Conservation (phyloP, 129 eudicot genomes). For the Lactuca sativa region DNA sequence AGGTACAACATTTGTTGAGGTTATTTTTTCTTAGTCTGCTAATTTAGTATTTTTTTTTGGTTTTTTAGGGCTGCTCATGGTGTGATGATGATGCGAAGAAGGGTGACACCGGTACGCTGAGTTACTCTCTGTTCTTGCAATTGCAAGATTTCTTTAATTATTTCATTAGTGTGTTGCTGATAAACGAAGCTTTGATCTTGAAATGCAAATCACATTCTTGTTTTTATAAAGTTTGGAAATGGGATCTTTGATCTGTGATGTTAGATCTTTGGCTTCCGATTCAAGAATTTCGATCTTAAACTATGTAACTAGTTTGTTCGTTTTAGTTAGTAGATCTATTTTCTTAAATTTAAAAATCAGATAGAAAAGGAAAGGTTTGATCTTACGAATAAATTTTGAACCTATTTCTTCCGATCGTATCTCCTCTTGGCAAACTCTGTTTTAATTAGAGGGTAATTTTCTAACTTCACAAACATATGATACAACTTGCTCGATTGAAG, state of each 20-base stretch:
- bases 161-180: slow-evolving; percentile 4
- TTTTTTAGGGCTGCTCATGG: no score
- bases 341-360: neutral
- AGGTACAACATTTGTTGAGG: no score
- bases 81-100: no score
- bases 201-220: slow-evolving; percentile 3
- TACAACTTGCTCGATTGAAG: slow-evolving; percentile 1
- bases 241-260: neutral
- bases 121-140: slow-evolving; percentile 23
- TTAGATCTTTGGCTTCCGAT: slow-evolving; percentile 18
- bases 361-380: slow-evolving; percentile 4
- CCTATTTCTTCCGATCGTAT: neutral
- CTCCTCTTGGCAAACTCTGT: neutral
- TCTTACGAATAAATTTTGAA: neutral
- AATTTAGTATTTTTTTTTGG: no score
- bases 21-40: no score
- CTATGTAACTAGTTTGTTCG: neutral
- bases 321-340: slow-evolving; percentile 19
- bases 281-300: neutral
- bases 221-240: neutral
- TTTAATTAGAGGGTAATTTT: slow-evolving; percentile 18
- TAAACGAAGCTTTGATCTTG: slow-evolving; percentile 21
- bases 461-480: slow-evolving; percentile 7
- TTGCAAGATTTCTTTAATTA: slow-evolving; percentile 12
- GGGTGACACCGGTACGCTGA: no score